Conservation (phyloP, 2,329 filamentous ascomycete genomes). For the Phyllosticta citribraziliensis region DNA sequence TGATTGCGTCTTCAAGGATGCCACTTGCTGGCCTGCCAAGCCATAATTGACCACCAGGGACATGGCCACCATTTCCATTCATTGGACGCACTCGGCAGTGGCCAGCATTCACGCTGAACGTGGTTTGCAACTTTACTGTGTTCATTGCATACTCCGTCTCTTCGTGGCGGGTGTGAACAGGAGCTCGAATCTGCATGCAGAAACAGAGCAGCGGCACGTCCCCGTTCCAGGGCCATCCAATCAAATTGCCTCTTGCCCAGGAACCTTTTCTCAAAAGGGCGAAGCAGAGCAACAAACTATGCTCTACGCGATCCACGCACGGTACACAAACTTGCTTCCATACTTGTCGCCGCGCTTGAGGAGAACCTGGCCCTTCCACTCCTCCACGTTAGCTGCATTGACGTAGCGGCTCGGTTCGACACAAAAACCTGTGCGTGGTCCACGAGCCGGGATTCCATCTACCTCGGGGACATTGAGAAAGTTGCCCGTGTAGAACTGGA, state of each 20-base stretch:
- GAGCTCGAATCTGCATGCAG: neutral
- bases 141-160: neutral
- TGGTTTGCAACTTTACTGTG: neutral
- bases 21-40: neutral
- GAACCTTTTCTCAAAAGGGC: neutral
- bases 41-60: neutral
- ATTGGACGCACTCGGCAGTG: neutral
- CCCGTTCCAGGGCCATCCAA: neutral
- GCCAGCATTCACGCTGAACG: neutral
- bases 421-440: conserved; percentile 68
- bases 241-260: neutral
- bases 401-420: conserved; percentile 88
- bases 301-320: conserved; percentile 54
- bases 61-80: neutral
- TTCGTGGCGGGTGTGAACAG: neutral
- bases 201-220: neutral
- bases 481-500: conserved; percentile 93
- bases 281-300: neutral
- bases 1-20: neutral
- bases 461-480: conserved; percentile 66
- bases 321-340: conserved; percentile 73
- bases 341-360: conserved; percentile 79
- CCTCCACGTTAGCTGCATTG: conserved; percentile 72
- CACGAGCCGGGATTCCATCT: conserved; percentile 51
- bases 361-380: conserved; percentile 69